These are phyloP conservation scores for Yamadazyma buinensis DNA, from an alignment of 1,139 yeast species.

Conservation along the genomic window DNA sequence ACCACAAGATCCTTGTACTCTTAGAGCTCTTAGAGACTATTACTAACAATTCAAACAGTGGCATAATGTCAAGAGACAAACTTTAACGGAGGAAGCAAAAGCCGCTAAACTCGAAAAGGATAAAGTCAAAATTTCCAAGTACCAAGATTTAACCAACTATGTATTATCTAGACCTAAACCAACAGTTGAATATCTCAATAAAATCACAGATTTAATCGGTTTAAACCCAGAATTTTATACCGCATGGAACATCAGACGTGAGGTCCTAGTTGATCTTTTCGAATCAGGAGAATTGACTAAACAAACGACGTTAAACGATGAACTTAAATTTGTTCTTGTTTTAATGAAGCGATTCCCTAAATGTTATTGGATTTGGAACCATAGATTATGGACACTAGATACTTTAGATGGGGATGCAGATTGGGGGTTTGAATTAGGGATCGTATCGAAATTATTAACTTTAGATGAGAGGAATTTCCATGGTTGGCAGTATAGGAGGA, in stretches of 20 bases:
- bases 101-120: constrained; percentile 55
- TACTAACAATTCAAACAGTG: constrained; percentile 21
- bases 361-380: constrained; percentile 97
- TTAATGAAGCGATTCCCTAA: constrained; percentile 72
- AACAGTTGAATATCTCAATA: constrained; percentile 41
- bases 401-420: constrained; percentile 46
- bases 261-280: constrained; percentile 46
- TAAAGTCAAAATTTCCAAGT: constrained; percentile 47
- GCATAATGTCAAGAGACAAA: constrained; percentile 73
- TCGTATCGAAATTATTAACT: constrained; percentile 65
- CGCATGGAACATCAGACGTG: constrained; percentile 86
- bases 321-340: constrained; percentile 56
- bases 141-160: constrained; percentile 42
- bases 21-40: background rate
- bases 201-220: constrained; percentile 49
- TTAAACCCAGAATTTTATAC: constrained; percentile 87
- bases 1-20: too few species aligned
- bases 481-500: constrained; percentile 93
- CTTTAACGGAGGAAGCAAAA: constrained; percentile 54
- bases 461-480: constrained; percentile 84
- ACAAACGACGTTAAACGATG: constrained; percentile 47
- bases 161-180: constrained; percentile 34
- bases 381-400: constrained; percentile 77
- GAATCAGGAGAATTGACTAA: constrained; percentile 14
- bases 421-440: constrained; percentile 66